phyloP scores from a whole-genome alignment of 2,329 filamentous ascomycete species.

The Colletotrichum destructivum region DNA sequence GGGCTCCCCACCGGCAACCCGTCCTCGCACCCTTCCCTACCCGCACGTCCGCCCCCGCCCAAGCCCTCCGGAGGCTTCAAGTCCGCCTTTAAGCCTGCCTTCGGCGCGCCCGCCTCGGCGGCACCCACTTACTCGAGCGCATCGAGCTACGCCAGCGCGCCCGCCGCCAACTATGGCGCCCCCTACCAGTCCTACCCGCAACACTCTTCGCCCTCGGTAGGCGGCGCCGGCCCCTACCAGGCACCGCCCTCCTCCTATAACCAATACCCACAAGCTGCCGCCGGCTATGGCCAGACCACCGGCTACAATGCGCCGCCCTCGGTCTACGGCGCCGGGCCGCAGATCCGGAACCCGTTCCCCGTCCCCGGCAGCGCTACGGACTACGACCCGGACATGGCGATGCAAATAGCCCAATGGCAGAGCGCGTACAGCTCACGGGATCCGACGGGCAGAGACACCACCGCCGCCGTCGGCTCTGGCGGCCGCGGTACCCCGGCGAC shows the following conservation, averaged over 20 bases:
- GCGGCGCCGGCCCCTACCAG: slow-evolving; percentile 41
- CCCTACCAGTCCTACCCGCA: slow-evolving; percentile 58
- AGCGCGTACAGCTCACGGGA: slow-evolving; percentile 85
- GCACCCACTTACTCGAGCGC: slow-evolving; percentile 58
- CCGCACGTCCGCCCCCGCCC: slow-evolving; percentile 81
- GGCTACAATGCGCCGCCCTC: slow-evolving; percentile 51
- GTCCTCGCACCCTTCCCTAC: slow-evolving; percentile 75
- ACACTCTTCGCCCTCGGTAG: slow-evolving; percentile 45
- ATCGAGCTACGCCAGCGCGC: slow-evolving; percentile 53
- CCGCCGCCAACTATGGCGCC: slow-evolving; percentile 61
- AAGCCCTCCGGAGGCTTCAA: slow-evolving; percentile 59
- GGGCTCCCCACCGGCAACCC: slow-evolving; percentile 52
- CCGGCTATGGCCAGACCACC: slow-evolving; percentile 45
- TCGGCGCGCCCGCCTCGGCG: slow-evolving; percentile 47
- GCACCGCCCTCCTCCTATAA: slow-evolving; percentile 46
- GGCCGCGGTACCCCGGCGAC: slow-evolving; percentile 50
- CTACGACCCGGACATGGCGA: slow-evolving; percentile 86
- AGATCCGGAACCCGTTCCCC: slow-evolving; percentile 87
- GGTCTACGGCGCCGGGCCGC: slow-evolving; percentile 69
- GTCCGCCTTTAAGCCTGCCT: slow-evolving; percentile 64
- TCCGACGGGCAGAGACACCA: slow-evolving; percentile 49
- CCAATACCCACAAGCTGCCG: slow-evolving; percentile 49
- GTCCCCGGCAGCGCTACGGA: slow-evolving; percentile 67
- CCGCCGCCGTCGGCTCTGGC: slow-evolving; percentile 45
- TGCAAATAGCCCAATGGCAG: slow-evolving; percentile 95